These are phyloP conservation scores for Pseudogymnoascus sp. DNA, from an alignment of 2,329 filamentous ascomycete species.

Conservation along the genomic window DNA sequence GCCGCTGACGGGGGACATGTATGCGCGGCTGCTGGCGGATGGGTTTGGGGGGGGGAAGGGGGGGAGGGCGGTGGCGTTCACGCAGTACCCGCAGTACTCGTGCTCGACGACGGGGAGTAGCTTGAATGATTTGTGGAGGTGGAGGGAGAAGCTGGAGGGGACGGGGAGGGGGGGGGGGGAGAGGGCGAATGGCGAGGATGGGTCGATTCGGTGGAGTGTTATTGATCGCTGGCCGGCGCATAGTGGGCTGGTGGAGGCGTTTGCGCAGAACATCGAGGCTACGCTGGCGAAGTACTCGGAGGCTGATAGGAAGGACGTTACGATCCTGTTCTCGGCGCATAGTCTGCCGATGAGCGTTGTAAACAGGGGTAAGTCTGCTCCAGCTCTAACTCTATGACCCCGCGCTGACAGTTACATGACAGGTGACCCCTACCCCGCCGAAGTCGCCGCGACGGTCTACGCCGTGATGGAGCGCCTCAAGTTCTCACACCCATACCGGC, in stretches of 20 bases:
- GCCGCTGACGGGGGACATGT: conserved; percentile 91
- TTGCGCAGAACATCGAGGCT: conserved; percentile 84
- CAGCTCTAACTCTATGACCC: conserved; percentile 9
- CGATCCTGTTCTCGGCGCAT: conserved; percentile 90
- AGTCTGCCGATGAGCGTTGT: conserved; percentile 96
- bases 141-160: conserved; percentile 79
- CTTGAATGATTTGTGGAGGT: conserved; percentile 96
- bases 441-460: conserved; percentile 91
- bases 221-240: conserved; percentile 98
- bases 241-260: conserved; percentile 78
- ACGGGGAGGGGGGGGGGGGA: conserved; percentile 42
- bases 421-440: conserved; percentile 90
- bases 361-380: conserved; percentile 60
- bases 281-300: conserved; percentile 77
- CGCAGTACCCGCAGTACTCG: conserved; percentile 96
- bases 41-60: conserved; percentile 84
- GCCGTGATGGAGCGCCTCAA: conserved; percentile 90
- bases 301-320: conserved; percentile 68
- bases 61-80: conserved; percentile 93
- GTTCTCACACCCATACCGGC: conserved; percentile 81
- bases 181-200: conserved; percentile 38
- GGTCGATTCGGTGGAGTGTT: conserved; percentile 87
- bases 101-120: conserved; percentile 96
- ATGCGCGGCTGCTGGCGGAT: conserved; percentile 70
- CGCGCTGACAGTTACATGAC: conserved; percentile 18